Base-by-base conservation (phyloP, 805 yeast genomes). In the Metschnikowia gruessii region DNA sequence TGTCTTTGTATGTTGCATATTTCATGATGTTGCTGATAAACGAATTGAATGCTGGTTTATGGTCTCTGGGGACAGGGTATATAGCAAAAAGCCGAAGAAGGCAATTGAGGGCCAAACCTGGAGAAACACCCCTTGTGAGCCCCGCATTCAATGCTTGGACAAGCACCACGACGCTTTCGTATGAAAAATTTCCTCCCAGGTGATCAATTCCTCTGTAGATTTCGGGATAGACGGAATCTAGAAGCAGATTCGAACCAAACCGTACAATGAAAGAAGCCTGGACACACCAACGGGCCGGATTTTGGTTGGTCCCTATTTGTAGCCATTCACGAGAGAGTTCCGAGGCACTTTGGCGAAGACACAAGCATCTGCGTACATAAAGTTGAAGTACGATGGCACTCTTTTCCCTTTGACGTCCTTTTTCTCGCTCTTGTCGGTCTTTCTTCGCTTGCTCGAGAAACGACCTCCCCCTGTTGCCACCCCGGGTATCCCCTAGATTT, bases 371-470 rank as follows among this genome's bases (percentile, higher is more conserved):
- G 19, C 82, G 64, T 9, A 81, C 68, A 11, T 68, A 59, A 2
- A 69, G 56, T 58, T 85, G 92, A 31, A 91, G 61, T 6, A 62
- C 43, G 1, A 54, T 46, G 0, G 81, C 81, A 1, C 87, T 78
- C 31, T 63, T 68, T 33, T 74, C 77, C 40, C 73, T 76, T 12
- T 61, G 57, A 18, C 87, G 72, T 13, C 68, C 75, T 28, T 68
- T 61, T 47, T 86, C 90, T 47, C 97, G 75, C 49, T 75, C 76
- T 48, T 72, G 75, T 33, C 97, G 72, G 50, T 87, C 89, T 33
- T 68, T 67, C 54, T 80, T 79, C 3, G 95, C 82, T 52, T 78
- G 81, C 48, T 77, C 79, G n/a, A 92, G 65, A 42, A 76, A 70
- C 54, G 75, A 62, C 46, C 37, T 41, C 28, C 44, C 42, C 13